Evolutionary conservation across 768 basidiomycete species (phyloP), one percentile per base, ranked within the genome.

Genomic region (Auricularia cornea): DNA sequence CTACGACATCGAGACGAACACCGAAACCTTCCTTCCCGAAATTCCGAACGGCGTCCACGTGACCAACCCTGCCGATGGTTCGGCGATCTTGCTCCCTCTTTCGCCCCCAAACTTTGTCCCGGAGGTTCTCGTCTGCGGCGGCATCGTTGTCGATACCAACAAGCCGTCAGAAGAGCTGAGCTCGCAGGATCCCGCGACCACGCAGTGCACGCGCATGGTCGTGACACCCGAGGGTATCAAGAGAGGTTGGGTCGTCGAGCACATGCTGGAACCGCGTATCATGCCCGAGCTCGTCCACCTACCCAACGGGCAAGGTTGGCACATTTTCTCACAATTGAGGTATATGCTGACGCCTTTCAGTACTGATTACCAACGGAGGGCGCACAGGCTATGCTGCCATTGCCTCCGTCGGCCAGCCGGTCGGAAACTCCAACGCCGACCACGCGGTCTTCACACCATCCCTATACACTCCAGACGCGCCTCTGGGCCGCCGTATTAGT

Each of bases 331-430:
- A 48, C 44, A 20, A 6, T 0, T 48, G 20, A 20, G 6, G 6
- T 48, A 5, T 6, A 48, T 48, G 20, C 18, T 48, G 23, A 12
- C 0, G 20, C 11, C 20, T 18, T 48, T 48, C 44, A 48, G 62
- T 78, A 18, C 70, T 77, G 62, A 72, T 76, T 61, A 68, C 72
- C 62, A 80, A 79, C 70, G 80, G 80, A 67, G 79, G 73, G 5
- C 68, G 67, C 23, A 76, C 77, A 52, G 80, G 80, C 33, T 62
- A 78, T 71, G 66, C 77, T 70, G 66, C 67, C 48, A 82, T 90
- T 72, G 85, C 84, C 26, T 83, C 81, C 56, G 74, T 79, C 38
- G 69, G 74, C 4, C 86, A 83, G 80, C 80, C 84, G 0, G 78
- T 87, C 33, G 85, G 83, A 10, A 48, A 48, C 44, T 48, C 44